These are phyloP conservation scores for Periglandula ipomoeae DNA, from an alignment of 2,329 filamentous ascomycete genomes.

Conservation along the genomic window DNA sequence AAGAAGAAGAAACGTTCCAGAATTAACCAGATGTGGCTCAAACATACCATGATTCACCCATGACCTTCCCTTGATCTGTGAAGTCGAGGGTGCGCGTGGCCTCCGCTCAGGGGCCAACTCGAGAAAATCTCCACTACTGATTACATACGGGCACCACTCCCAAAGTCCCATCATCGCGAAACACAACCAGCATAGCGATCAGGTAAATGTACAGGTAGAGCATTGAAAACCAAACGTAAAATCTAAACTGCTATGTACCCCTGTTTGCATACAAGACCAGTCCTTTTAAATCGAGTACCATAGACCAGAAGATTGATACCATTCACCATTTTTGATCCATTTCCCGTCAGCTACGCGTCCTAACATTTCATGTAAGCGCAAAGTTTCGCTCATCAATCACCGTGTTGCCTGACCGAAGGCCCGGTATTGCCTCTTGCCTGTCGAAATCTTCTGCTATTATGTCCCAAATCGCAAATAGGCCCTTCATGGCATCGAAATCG, in stretches of 20 bases:
- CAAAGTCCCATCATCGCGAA: background rate
- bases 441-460: slow-evolving; percentile 27
- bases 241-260: slow-evolving; percentile 6
- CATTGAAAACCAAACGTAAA: slow-evolving; percentile 5
- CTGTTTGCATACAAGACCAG: slow-evolving; percentile 2
- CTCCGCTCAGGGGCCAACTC: no score
- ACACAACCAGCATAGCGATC: background rate
- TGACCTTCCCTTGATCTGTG: background rate
- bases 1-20: no score
- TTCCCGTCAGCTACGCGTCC: background rate
- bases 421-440: slow-evolving; percentile 24
- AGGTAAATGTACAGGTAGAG: background rate
- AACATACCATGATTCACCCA: background rate
- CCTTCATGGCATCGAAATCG: slow-evolving; percentile 16
- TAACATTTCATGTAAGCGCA: slow-evolving; percentile 8
- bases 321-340: background rate
- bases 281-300: slow-evolving; percentile 6
- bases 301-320: slow-evolving; percentile 4
- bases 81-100: no score
- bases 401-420: slow-evolving; percentile 28
- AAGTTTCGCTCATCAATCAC: slow-evolving; percentile 30
- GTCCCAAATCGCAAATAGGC: slow-evolving; percentile 27
- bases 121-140: no score
- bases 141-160: no score
- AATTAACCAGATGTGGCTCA: background rate